A percentile compares a stretch with the other conserved stretches of the same genome.
Conservation (phyloP, 1,139 yeast genomes). For the Suhomyces guaymorum region DNA sequence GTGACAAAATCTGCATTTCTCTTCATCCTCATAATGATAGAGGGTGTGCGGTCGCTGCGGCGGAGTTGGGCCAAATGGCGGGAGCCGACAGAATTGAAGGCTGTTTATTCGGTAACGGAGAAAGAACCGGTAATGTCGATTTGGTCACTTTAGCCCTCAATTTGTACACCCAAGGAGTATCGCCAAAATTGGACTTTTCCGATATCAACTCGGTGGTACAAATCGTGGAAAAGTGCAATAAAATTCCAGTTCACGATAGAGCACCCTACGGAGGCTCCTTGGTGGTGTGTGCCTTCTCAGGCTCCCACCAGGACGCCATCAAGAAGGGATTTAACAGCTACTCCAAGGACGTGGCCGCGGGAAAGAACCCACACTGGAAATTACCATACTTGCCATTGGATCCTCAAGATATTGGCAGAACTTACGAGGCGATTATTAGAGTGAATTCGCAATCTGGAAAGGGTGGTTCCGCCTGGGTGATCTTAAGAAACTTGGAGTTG, state of each 20-base stretch:
- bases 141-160: constrained; percentile 89
- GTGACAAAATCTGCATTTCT: constrained; percentile 85
- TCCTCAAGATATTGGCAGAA: constrained; percentile 94
- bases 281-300: constrained; percentile 95
- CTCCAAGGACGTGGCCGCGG: constrained; percentile 34
- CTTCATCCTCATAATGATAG: constrained; percentile 96
- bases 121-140: constrained; percentile 97
- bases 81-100: constrained; percentile 99
- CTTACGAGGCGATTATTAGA: constrained; percentile 95
- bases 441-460: constrained; percentile 98
- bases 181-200: constrained; percentile 84
- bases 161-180: constrained; percentile 89
- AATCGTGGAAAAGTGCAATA: constrained; percentile 89
- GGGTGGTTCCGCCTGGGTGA: constrained; percentile 99
- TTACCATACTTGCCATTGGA: constrained; percentile 95
- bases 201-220: constrained; percentile 81
- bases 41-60: constrained; percentile 97
- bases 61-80: constrained; percentile 90
- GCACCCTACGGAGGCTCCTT: constrained; percentile 97
- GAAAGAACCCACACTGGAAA: constrained; percentile 59
- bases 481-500: constrained; percentile 80
- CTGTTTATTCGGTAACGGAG: constrained; percentile 96
- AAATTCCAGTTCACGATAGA: constrained; percentile 88
- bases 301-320: constrained; percentile 97
- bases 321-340: constrained; percentile 85